Evolutionary conservation across 306 rosid species (phyloP), one percentile per base, ranked within the genome.

Genomic region (Citrullus mucosospermus): DNA sequence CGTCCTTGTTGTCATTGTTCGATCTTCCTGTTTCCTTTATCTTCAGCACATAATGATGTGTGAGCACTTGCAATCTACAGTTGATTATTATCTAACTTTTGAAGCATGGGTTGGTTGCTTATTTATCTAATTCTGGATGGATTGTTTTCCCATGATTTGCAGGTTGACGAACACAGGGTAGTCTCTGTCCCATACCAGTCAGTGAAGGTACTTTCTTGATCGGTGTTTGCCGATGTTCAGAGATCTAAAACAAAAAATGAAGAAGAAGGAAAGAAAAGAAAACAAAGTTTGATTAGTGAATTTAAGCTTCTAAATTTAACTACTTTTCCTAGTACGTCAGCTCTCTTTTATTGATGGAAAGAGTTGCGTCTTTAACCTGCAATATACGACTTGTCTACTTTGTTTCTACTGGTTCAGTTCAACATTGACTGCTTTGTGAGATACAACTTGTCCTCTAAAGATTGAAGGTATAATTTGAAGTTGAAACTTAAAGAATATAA

Each of bases 101-200:
- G 41, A 71, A 71, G 59, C 59, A 48, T 48, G 41, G 14, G 11
- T 38, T 65, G 59, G 63, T 79, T 51, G 65, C 36, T 71, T 82
- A 67, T 16, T 75, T 74, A 30, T 51, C 38, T 57, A 56, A 76
- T 81, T 79, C 59, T 58, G 76, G 70, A 83, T 65, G 79, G 78
- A 34, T 78, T 69, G 79, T 16, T 80, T 32, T 80, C 43, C 36
- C 30, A 82, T 18, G 16, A 73, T 78, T 81, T 79, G 82, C 87
- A 94, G 97, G 97, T 95, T 85, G 98, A 95, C 79, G 96, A 95
- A 79, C 96, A 91, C 79, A 93, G 97, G 78, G 85, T 92, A 58
- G 84, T 85, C 86, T 60, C 97, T 61, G 91, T 91, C 82, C 93
- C 97, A 67, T 95, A 95, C 82, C 83, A 78, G 78, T 88, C 96